Base-by-base conservation (phyloP, 495 filamentous ascomycete species). In the Geopyxis carbonaria region DNA sequence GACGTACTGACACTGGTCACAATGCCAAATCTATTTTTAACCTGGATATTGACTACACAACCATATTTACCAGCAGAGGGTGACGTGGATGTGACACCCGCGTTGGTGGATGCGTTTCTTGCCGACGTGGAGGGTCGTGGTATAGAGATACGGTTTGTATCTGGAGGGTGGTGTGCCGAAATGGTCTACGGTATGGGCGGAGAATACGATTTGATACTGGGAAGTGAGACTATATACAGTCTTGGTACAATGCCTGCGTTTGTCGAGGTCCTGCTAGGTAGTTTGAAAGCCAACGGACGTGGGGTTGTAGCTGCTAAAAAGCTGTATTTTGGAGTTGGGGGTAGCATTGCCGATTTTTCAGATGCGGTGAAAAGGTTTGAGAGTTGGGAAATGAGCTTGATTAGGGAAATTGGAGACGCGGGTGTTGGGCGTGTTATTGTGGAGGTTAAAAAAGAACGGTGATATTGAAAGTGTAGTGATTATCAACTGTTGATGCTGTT, bases 261-360 rank as follows among this genome's bases (percentile, higher is more conserved):
- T 60, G 72, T 77, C 9, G 68, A 76, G 40, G 78, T 78, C 4
- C 59, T 95, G 22, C 55, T 83, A 33, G 61, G 58, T 22, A 59
- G 45, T 4, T 40, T 57, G 8, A 43, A 35, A 20, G 56, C 47
- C 2, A 30, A 30, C n/a, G 50, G 50, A 25, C 70, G 69, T 22
- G 83, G 82, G 4, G 57, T 93, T n/a, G 65, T 97, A 1, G 89
- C 75, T 3, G 89, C 89, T 2, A 97, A 97, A 63, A 72, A 74
- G 58, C 73, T 94, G 2, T 97, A 97, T 57, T 97, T 97, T 53
- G 89, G 89, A 3, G 89, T 97, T 39, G 89, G 89, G 2, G 89
- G 89, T 14, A 83, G 84, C 14, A 72, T 97, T 29, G 78, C 87
- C 56, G 85, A 87, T 51, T 93, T 97, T 55, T 65, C 84, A 35